Evolutionary conservation across 345 rosid genomes (phyloP), one percentile per base, ranked within the genome.

Genomic region (Gossypium sturtianum): DNA sequence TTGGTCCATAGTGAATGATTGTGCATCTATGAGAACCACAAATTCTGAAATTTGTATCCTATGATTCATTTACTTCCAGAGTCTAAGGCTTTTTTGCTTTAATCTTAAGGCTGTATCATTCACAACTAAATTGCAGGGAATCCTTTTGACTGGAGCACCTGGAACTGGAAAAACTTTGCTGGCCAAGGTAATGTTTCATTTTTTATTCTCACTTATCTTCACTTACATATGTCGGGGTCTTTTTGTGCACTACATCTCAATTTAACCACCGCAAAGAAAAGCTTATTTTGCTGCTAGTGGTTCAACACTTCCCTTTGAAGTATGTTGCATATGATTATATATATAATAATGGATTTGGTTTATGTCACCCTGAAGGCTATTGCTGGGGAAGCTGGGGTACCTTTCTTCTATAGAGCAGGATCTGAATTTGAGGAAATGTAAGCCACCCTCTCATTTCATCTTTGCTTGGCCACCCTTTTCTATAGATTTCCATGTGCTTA

Each of bases 301-400:
- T 49, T 25, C 44, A 17, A 5, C 44, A 16, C 25, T n/a, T 7
- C 49, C 58, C 9, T 68, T 68, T 16, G 44, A 68, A 68, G 58
- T 19, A 16, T 68, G 20, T 8, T 52, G 48, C 47, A 9, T 27
- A 8, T 51, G 72, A 1, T 2, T 70, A 51, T 51, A 43, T 60
- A 51, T 48, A 23, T 12, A 45, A 45, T 66, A n/a, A 66, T 38
- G 54, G 56, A 27, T 59, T 62, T 78, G 38, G 19, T 68, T 73
- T 49, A 45, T 74, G 76, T 76, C 75, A 74, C 48, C 78, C 80
- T 67, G 49, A 82, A 96, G 99, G 99, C 99, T 48, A 96, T 93
- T 85, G 98, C 99, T 81, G 99, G 99, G 81, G 99, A 96, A 88
- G 99, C 99, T 64, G 99, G 99, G 44, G 99, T 93, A 45, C 98